Percentiles rank a stretch among this genome's conserved stretches.
phyloP scores from a whole-genome alignment of 2,329 filamentous ascomycete species.

The Setomelanomma holmii region DNA sequence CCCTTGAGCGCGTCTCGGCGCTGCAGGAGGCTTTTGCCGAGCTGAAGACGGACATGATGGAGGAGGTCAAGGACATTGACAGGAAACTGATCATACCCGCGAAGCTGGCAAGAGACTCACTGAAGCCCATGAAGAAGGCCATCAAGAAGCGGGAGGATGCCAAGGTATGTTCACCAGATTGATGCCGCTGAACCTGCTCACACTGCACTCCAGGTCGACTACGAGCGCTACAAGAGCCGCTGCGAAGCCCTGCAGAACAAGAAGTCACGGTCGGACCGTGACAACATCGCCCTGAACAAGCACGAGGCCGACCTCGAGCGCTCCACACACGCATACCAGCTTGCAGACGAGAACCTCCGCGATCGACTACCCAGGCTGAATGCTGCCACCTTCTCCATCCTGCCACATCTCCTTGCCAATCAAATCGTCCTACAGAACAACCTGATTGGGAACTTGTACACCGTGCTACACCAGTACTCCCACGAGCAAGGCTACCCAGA shows the following conservation, averaged over 20 bases:
- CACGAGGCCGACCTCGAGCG: constrained; percentile 73
- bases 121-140: constrained; percentile 78
- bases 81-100: constrained; percentile 73
- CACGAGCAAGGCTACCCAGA: constrained; percentile 72
- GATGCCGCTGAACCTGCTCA: constrained; percentile 11
- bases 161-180: constrained; percentile 56
- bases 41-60: constrained; percentile 72
- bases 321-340: constrained; percentile 74
- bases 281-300: constrained; percentile 74
- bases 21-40: constrained; percentile 74
- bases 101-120: constrained; percentile 70
- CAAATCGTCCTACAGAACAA: constrained; percentile 81
- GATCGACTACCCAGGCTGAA: constrained; percentile 75
- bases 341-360: constrained; percentile 76
- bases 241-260: constrained; percentile 75
- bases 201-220: constrained; percentile 67
- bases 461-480: constrained; percentile 75
- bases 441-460: constrained; percentile 80
- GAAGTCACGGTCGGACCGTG: constrained; percentile 72
- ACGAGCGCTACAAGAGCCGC: constrained; percentile 76
- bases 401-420: constrained; percentile 72
- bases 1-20: constrained; percentile 69
- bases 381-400: constrained; percentile 72
- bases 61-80: constrained; percentile 76
- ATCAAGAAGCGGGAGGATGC: constrained; percentile 87